Base-by-base conservation (phyloP, 805 yeast genomes). In the Scheffersomyces spartinae region DNA sequence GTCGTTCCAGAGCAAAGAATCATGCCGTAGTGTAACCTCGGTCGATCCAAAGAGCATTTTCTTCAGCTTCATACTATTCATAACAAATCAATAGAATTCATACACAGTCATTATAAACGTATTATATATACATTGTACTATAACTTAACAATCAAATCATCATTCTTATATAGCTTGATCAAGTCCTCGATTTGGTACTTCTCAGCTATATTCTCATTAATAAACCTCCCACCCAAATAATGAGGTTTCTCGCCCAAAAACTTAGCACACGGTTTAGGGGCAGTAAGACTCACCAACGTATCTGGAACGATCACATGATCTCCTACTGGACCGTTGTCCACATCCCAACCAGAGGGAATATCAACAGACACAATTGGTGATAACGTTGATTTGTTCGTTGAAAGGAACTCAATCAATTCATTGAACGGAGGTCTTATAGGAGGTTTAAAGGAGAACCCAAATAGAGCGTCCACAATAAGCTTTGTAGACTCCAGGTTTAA, bases 281-380 rank as follows among this genome's bases (percentile, higher is more conserved):
- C 96, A 0, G 97, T 86, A 25, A 91, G 56, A 26, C 94, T 79
- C 7, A 91, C 74, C 24, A 91, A 58, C 36, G 74, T 71, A 5
- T 64, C 49, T 1, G 96, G 94, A 14, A 58, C 58, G 29, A 80
- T 66, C 14, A 46, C 48, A 11, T 50, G 49, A 2, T 48, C 52
- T 2, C 32, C 41, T 0, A 57, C 50, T 0, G 91, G 94, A 0
- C 98, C 98, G 6, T 64, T 43, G 42, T 91, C 94, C 7, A 91
- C 97, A 43, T 86, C 88, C 98, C 98, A 91, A 0, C 96, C 95
- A 2, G 94, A 80, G 0, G 98, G 98, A 24, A 88, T 71, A 48
- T 91, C 98, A 2, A 91, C 81, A 0, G 93, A 71, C 0, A 82
- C 67, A 2, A 85, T 68, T 2, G 86, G 88, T 3, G 71, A 30